Evolutionary conservation across 768 basidiomycete species (phyloP).

Genomic region (Rubroboletus pulcherrimus): DNA sequence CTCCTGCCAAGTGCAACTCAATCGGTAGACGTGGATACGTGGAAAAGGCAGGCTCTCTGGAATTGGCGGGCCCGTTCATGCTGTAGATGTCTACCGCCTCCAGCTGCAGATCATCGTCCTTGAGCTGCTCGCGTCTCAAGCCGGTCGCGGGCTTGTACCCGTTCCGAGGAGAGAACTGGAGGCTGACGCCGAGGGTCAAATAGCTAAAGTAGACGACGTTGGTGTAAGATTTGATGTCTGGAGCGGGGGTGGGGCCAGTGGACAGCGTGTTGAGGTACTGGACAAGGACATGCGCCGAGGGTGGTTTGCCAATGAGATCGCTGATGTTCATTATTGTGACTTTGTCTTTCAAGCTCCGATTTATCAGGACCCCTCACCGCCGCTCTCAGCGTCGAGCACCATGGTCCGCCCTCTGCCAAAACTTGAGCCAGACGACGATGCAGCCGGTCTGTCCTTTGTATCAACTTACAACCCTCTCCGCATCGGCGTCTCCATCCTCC

Average conservation of each 20-base stretch:
- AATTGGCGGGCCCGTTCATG: slow-evolving; percentile 35
- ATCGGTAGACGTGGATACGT: slow-evolving; percentile 57
- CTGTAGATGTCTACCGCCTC: slow-evolving; percentile 79
- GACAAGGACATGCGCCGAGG: slow-evolving; percentile 43
- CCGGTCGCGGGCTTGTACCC: slow-evolving; percentile 58
- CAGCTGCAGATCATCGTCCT: slow-evolving; percentile 49
- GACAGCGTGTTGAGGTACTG: slow-evolving; percentile 41
- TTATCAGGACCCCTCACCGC: slow-evolving; percentile 1
- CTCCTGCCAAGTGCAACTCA: slow-evolving; percentile 36
- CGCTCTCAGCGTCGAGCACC: slow-evolving; percentile 7
- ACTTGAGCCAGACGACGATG: slow-evolving; percentile 16
- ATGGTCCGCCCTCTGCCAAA: slow-evolving; percentile 24
- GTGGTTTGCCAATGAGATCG: slow-evolving; percentile 50
- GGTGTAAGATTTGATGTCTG: slow-evolving; percentile 74
- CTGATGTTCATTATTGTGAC: slow-evolving; percentile 16
- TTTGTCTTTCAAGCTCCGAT: slow-evolving; percentile 23
- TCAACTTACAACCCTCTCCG: slow-evolving; percentile 9
- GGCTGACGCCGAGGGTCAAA: slow-evolving; percentile 70
- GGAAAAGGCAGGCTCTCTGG: slow-evolving; percentile 52
- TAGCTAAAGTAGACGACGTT: slow-evolving; percentile 90
- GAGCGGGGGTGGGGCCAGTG: slow-evolving; percentile 25
- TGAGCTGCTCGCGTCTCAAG: slow-evolving; percentile 43
- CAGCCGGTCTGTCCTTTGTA: background rate
- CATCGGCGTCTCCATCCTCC: background rate
- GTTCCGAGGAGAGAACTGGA: slow-evolving; percentile 65